Evolutionary conservation across 805 yeast species (phyloP).

Genomic region (Starmerella vaccinii): DNA sequence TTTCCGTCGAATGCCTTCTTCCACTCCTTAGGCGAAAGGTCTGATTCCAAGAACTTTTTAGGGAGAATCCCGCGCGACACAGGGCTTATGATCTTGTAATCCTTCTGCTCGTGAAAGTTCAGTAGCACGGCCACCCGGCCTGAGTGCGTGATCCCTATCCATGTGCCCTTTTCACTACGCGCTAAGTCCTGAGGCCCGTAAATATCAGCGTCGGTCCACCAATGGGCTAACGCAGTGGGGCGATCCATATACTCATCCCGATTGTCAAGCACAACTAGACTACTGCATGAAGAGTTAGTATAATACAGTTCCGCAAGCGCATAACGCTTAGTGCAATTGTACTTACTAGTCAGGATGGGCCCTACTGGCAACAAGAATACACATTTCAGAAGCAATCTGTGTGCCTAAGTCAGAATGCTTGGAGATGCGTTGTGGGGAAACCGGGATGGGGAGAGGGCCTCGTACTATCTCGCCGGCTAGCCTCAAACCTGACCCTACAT

Average conservation of each 20-base stretch:
- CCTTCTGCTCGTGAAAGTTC: slow-evolving; percentile 50
- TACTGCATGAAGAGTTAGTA: slow-evolving; percentile 29
- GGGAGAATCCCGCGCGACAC: slow-evolving; percentile 49
- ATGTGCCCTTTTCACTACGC: slow-evolving; percentile 70
- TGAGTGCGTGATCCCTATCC: slow-evolving; percentile 71
- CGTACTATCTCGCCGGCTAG: no score
- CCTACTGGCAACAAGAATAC: slow-evolving; percentile 61
- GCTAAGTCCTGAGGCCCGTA: slow-evolving; percentile 69
- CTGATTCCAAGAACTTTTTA: slow-evolving; percentile 36
- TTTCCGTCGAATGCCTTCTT: slow-evolving; percentile 27
- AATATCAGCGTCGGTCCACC: slow-evolving; percentile 35
- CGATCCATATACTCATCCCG: slow-evolving; percentile 77
- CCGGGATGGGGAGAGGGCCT: not conserved
- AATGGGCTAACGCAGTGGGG: slow-evolving; percentile 51
- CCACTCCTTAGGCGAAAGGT: slow-evolving; percentile 39
- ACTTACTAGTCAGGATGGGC: slow-evolving; percentile 54
- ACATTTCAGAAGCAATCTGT: slow-evolving; percentile 40
- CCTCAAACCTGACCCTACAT: no score
- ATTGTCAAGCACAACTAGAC: slow-evolving; percentile 67
- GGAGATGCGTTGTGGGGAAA: no score
- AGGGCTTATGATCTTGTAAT: slow-evolving; percentile 25
- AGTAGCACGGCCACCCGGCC: slow-evolving; percentile 60
- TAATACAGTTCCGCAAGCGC: no score
- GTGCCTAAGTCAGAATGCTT: not conserved
- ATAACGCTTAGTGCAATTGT: not conserved